Evolutionary conservation across 345 rosid genomes (phyloP), one percentile per base, ranked within the genome.

Genomic region (Excoecaria agallocha): DNA sequence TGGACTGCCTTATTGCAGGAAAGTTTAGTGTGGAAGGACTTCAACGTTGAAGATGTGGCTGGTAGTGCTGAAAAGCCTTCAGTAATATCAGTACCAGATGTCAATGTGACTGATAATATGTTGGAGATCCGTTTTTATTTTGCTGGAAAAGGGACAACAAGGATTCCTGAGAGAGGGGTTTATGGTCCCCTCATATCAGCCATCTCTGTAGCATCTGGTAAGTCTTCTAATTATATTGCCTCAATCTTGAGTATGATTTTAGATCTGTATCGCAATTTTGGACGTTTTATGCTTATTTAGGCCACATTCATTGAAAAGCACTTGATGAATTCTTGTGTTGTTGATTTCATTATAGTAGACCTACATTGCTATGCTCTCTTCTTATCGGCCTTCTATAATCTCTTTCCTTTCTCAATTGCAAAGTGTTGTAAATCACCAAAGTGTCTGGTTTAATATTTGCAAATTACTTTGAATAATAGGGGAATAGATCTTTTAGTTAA

Each of bases 101-200:
- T 78, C 58, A 68, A 57, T 35, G 81, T 73, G 59, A 68, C 51
- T 0, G 45, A 73, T 45, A 73, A 78, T 78, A 61, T 68, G 16
- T 55, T 78, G 71, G 74, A 78, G 77, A 69, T 66, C 61, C 48
- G 77, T 12, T 73, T 68, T 37, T 78, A 73, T 74, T 78, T 72
- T 72, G 74, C 79, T 45, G 79, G 77, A 8, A 80, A 72, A 72
- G 83, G 83, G 55, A 80, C 80, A 51, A 76, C 74, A 22, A 52
- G 70, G 12, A 72, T 80, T 48, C 80, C 79, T 46, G 3, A 5
- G 1, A 39, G 79, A 56, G 77, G 83, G n/a, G 73, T 61, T 62
- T 80, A 76, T 48, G 79, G 83, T 16, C 80, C 72, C 68, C 55
- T 80, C 17, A 62, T 80, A 68, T 80, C 80, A n/a, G 72, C 74